Evolutionary conservation across 2,329 filamentous ascomycete species (phyloP).

Genomic region (Verticillium nubilum): DNA sequence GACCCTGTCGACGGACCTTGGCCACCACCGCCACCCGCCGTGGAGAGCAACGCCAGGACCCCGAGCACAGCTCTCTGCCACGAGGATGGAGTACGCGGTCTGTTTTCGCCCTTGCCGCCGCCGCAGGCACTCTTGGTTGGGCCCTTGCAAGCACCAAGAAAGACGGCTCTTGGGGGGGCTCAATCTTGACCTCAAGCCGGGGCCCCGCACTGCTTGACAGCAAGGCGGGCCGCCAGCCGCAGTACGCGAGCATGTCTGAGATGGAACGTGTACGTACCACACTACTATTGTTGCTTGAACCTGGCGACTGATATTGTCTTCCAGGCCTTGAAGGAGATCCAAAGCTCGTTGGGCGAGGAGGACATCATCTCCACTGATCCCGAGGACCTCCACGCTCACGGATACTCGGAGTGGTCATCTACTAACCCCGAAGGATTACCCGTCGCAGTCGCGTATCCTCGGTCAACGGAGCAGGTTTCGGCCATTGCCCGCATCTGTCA

Average conservation of each 20-base stretch:
- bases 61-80: not conserved
- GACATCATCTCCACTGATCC: constrained; percentile 59
- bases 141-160: not conserved
- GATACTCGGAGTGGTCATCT: constrained; percentile 64
- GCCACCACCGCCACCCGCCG: not conserved
- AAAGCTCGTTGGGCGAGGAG: constrained; percentile 35
- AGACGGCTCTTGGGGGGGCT: not conserved
- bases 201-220: not conserved
- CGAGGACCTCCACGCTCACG: constrained; percentile 55
- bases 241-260: not conserved
- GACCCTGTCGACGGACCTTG: not conserved
- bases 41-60: not conserved
- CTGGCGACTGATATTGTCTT: not conserved
- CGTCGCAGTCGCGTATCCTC: constrained; percentile 60
- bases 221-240: not conserved
- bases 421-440: constrained; percentile 55
- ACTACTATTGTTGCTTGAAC: not conserved
- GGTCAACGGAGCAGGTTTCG: constrained; percentile 55
- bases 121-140: not conserved
- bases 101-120: not conserved
- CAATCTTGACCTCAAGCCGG: not conserved
- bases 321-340: constrained; percentile 52
- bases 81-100: not conserved
- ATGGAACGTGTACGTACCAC: not conserved
- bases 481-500: constrained; percentile 63